Evolutionary conservation across 768 basidiomycete species (phyloP).

Genomic region (Lactarius deliciosus): DNA sequence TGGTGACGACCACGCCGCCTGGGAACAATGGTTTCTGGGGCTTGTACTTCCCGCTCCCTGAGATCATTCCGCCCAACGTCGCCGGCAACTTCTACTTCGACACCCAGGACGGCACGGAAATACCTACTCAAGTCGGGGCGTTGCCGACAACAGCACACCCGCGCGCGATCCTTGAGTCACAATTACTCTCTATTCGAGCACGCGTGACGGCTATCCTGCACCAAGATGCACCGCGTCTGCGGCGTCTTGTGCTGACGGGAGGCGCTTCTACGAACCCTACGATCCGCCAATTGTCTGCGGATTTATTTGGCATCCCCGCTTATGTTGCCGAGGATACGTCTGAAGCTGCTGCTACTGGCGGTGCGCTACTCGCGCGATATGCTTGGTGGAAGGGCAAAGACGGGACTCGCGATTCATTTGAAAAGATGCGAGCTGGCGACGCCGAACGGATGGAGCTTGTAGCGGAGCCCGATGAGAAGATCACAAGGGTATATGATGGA

Average conservation of each 20-base stretch:
- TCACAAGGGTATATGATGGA: slow-evolving; percentile 50
- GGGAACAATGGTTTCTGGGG: slow-evolving; percentile 64
- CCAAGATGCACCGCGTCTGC: slow-evolving; percentile 51
- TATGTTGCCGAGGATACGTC: slow-evolving; percentile 55
- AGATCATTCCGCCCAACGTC: slow-evolving; percentile 83
- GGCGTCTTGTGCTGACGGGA: slow-evolving; percentile 73
- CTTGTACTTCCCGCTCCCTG: slow-evolving; percentile 80
- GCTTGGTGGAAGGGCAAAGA: slow-evolving; percentile 60
- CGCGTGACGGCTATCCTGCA: slow-evolving; percentile 70
- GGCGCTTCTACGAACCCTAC: slow-evolving; percentile 73
- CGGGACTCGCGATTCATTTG: slow-evolving; percentile 49
- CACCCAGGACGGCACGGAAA: slow-evolving; percentile 33
- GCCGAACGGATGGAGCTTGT: slow-evolving; percentile 58
- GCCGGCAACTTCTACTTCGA: slow-evolving; percentile 69
- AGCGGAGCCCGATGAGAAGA: slow-evolving; percentile 52
- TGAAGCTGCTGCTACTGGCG: slow-evolving; percentile 72
- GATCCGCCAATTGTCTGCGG: slow-evolving; percentile 73
- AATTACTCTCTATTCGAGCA: slow-evolving; percentile 77
- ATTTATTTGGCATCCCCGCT: slow-evolving; percentile 75
- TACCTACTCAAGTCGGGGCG: slow-evolving; percentile 30
- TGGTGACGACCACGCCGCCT: slow-evolving; percentile 52
- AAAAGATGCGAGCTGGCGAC: slow-evolving; percentile 58
- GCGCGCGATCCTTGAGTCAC: slow-evolving; percentile 79
- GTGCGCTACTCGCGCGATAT: slow-evolving; percentile 68
- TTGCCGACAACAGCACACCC: slow-evolving; percentile 55